Evolutionary conservation across 148 eudicot species (phyloP).

Genomic region (Linanthus parryae): DNA sequence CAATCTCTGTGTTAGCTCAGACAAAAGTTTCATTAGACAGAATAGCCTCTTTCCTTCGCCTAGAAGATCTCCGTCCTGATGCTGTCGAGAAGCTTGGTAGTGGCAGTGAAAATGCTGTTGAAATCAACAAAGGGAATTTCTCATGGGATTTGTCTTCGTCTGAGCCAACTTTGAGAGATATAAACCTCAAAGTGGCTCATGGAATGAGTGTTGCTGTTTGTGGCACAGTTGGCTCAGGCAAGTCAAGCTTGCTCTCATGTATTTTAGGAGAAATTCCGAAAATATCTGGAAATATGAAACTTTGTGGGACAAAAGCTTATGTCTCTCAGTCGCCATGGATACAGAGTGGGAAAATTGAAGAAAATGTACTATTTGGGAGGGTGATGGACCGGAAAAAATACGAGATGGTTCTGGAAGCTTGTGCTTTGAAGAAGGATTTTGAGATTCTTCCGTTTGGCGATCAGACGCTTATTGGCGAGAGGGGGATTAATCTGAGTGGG

Average conservation of each 20-base stretch:
- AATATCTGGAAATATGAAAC: constrained; percentile 28
- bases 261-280: constrained; percentile 47
- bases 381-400: constrained; percentile 37
- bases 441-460: constrained; percentile 48
- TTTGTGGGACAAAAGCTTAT: constrained; percentile 50
- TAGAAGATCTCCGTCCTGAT: constrained; percentile 33
- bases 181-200: constrained; percentile 28
- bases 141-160: constrained; percentile 46
- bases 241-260: constrained; percentile 46
- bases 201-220: constrained; percentile 64
- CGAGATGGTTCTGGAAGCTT: constrained; percentile 46
- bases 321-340: constrained; percentile 61
- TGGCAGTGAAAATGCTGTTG: constrained; percentile 21
- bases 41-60: constrained; percentile 39
- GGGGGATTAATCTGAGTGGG: constrained; percentile 62
- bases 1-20: constrained; percentile 44
- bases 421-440: constrained; percentile 47
- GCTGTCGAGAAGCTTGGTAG: constrained; percentile 31
- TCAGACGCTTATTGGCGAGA: constrained; percentile 48
- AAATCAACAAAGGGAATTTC: constrained; percentile 43
- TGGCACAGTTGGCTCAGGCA: constrained; percentile 60
- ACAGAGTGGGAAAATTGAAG: constrained; percentile 46
- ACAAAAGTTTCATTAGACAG: constrained; percentile 52
- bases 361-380: constrained; percentile 43
- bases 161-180: constrained; percentile 38